These are phyloP conservation scores for Colletotrichum melonis DNA, from an alignment of 2,329 filamentous ascomycete genomes.

Conservation along the genomic window DNA sequence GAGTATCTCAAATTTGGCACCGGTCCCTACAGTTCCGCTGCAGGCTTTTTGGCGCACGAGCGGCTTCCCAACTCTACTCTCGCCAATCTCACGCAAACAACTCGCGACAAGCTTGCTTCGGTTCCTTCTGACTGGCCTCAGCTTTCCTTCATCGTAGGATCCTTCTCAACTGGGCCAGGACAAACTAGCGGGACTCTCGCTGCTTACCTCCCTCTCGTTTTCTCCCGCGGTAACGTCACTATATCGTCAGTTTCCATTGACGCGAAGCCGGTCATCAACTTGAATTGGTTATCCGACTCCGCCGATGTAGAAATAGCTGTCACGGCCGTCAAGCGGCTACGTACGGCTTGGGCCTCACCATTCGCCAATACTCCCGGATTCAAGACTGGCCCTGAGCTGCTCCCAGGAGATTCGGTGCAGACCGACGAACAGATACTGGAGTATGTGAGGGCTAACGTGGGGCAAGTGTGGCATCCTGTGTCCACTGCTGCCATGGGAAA, in stretches of 20 bases:
- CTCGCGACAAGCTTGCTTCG: constrained; percentile 6
- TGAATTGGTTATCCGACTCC: constrained; percentile 56
- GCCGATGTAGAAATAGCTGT: constrained; percentile 57
- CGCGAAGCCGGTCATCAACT: constrained; percentile 53
- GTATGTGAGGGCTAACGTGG: constrained; percentile 46
- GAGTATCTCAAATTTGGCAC: constrained; percentile 22
- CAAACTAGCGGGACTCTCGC: constrained; percentile 44
- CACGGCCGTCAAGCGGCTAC: constrained; percentile 53
- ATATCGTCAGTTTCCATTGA: constrained; percentile 50
- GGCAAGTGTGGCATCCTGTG: constrained; percentile 64
- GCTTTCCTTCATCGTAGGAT: constrained; percentile 14
- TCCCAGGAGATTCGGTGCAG: constrained; percentile 49
- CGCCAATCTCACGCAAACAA: constrained; percentile 7
- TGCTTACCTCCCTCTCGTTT: constrained; percentile 43
- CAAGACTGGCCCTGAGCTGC: constrained; percentile 47
- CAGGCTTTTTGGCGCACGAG: constrained; percentile 28
- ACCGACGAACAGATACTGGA: constrained; percentile 56
- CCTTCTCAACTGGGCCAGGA: constrained; percentile 1
- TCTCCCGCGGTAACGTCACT: constrained; percentile 56
- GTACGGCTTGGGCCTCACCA: constrained; percentile 47
- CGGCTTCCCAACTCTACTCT: constrained; percentile 20
- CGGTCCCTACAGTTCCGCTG: constrained; percentile 30
- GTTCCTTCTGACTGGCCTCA: constrained; percentile 28
- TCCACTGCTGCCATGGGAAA: constrained; percentile 66
- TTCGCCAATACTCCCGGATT: constrained; percentile 42